Evolutionary conservation across 148 eudicot species (phyloP).

Genomic region (Drosera capensis): DNA sequence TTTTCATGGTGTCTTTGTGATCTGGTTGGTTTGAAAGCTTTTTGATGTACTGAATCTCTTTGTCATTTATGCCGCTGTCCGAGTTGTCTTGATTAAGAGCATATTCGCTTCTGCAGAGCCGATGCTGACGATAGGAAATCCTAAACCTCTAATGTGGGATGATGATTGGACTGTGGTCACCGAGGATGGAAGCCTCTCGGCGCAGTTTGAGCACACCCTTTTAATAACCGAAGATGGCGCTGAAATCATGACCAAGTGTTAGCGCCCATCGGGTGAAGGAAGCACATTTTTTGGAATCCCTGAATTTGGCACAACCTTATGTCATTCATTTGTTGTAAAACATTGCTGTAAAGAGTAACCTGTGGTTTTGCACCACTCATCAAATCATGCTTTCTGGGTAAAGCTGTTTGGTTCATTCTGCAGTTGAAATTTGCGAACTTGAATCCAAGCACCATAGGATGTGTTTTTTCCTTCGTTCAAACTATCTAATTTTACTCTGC

Average conservation of each 20-base stretch:
- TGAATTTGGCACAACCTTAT: not conserved
- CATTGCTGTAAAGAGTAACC: not conserved
- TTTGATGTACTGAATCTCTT: too few species aligned
- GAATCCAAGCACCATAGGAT: too few species aligned
- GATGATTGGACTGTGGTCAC: slow-evolving; percentile 95
- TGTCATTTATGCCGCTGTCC: too few species aligned
- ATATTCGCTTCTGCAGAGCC: slow-evolving; percentile 53
- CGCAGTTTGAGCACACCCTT: slow-evolving; percentile 93
- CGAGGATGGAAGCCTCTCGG: slow-evolving; percentile 84
- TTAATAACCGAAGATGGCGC: slow-evolving; percentile 67
- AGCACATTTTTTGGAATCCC: not conserved
- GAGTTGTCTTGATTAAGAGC: not conserved
- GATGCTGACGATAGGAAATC: slow-evolving; percentile 84
- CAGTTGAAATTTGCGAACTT: too few species aligned
- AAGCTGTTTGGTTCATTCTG: too few species aligned
- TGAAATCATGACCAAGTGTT: slow-evolving; percentile 80
- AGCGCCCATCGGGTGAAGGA: not conserved
- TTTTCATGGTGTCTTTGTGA: too few species aligned
- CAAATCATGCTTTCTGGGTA: too few species aligned
- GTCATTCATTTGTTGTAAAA: not conserved
- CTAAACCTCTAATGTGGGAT: slow-evolving; percentile 74
- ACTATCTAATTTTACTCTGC: too few species aligned
- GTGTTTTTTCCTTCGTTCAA: too few species aligned
- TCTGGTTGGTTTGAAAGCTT: too few species aligned
- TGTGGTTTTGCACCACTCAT: too few species aligned